Evolutionary conservation across 2,329 filamentous ascomycete genomes (phyloP).

Genomic region (Aspergillus proliferans): DNA sequence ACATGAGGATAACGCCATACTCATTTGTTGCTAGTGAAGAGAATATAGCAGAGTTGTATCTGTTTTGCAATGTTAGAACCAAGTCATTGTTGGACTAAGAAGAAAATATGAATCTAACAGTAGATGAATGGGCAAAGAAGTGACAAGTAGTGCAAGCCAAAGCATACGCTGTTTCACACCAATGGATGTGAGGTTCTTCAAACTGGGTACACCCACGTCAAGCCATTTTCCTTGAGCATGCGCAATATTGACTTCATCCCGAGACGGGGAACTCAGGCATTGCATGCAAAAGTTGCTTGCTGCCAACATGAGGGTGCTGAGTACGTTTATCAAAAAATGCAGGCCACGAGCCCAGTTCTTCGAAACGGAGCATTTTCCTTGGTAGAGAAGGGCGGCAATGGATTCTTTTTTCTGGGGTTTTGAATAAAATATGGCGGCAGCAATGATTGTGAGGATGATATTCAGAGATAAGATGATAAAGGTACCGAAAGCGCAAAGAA

Average conservation of each 20-base stretch:
- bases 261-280: conserved; percentile 45
- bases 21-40: neutral
- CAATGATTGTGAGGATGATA: conserved; percentile 7
- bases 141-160: conserved; percentile 8
- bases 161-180: conserved; percentile 24
- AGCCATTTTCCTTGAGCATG: conserved; percentile 40
- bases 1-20: neutral
- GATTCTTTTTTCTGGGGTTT: neutral
- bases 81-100: neutral
- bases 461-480: conserved; percentile 4
- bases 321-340: conserved; percentile 46
- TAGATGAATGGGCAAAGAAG: conserved; percentile 14
- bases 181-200: conserved; percentile 18
- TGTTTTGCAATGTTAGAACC: neutral
- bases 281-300: conserved; percentile 51
- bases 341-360: conserved; percentile 16
- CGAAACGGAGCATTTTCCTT: neutral
- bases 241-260: conserved; percentile 43
- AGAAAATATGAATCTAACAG: conserved; percentile 1
- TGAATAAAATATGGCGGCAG: conserved; percentile 3
- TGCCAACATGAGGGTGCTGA: conserved; percentile 41
- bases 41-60: conserved; percentile 5
- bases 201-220: conserved; percentile 38
- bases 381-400: neutral
- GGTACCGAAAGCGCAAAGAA: conserved; percentile 2